Conservation (phyloP, 164 flowering plant genomes). For the Stephania japonica region DNA sequence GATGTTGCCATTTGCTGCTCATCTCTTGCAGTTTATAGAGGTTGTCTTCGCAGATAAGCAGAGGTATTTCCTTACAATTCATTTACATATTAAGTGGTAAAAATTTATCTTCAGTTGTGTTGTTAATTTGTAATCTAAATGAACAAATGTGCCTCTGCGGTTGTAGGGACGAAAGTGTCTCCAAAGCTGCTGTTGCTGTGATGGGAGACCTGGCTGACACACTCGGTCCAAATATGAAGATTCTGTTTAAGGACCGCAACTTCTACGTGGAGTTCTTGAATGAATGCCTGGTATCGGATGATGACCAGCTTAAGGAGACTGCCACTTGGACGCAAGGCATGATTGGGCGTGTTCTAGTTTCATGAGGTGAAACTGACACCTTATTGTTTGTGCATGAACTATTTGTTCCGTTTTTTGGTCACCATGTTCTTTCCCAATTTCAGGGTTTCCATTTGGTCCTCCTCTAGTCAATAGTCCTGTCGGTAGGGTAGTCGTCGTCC, state of each 20-base stretch:
- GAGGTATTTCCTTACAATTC: constrained; percentile 31
- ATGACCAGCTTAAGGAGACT: constrained; percentile 73
- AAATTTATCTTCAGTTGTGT: neutral
- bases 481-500: neutral
- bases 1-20: constrained; percentile 69
- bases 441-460: neutral
- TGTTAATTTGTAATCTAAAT: neutral
- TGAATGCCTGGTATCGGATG: constrained; percentile 70
- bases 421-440: neutral
- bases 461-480: neutral
- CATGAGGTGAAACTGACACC: constrained; percentile 26
- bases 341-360: constrained; percentile 59
- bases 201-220: constrained; percentile 85
- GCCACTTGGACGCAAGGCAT: constrained; percentile 76
- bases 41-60: constrained; percentile 46
- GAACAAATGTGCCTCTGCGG: neutral
- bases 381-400: neutral
- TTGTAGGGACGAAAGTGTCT: constrained; percentile 69
- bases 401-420: constrained; percentile 3
- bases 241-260: constrained; percentile 34
- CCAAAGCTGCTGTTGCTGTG: constrained; percentile 75
- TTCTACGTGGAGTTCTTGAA: constrained; percentile 44
- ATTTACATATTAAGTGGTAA: neutral
- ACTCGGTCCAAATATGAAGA: constrained; percentile 53
- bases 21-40: constrained; percentile 69